phyloP scores from a whole-genome alignment of 75 land plant genomes.

The Ceratopteris richardii region DNA sequence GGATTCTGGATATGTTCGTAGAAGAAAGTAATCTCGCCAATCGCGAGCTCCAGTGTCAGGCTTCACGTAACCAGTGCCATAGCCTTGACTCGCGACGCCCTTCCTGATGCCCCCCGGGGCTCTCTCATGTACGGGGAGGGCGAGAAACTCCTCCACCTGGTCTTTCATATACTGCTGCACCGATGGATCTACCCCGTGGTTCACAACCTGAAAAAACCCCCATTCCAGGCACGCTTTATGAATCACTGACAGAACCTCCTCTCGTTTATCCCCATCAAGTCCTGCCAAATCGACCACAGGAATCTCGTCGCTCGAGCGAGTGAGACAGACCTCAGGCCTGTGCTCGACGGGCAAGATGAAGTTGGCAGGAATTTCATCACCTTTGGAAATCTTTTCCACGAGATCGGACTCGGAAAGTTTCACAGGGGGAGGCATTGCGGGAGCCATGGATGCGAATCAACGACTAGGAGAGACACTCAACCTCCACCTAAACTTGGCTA shows the following conservation, averaged over 20 bases:
- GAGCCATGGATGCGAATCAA: too few relatives aligned
- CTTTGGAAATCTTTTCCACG: too few relatives aligned
- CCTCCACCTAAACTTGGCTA: too few relatives aligned
- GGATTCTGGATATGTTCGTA: too few relatives aligned
- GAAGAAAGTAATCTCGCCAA: too few relatives aligned
- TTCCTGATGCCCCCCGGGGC: slow-evolving; percentile 1
- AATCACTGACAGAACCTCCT: too few relatives aligned
- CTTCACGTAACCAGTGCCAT: too few relatives aligned
- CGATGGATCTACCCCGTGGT: slow-evolving; percentile 1
- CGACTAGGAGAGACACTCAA: too few relatives aligned
- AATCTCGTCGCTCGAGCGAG: neutral
- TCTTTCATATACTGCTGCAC: neutral
- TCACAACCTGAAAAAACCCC: neutral
- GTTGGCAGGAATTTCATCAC: too few relatives aligned
- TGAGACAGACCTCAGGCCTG: neutral
- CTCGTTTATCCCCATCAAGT: neutral
- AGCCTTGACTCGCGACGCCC: slow-evolving; percentile 3
- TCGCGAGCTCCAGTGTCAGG: too few relatives aligned
- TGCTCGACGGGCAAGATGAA: neutral
- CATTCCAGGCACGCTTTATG: neutral
- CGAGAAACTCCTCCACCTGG: slow-evolving; percentile 3
- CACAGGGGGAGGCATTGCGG: too few relatives aligned
- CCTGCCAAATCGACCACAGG: neutral
- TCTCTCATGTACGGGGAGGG: neutral
- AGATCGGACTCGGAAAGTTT: too few relatives aligned